Evolutionary conservation across 192 early-diverging fungal genomes (phyloP), one percentile per base, ranked within the genome.

Genomic region (Rhizoclosmatium globosum): DNA sequence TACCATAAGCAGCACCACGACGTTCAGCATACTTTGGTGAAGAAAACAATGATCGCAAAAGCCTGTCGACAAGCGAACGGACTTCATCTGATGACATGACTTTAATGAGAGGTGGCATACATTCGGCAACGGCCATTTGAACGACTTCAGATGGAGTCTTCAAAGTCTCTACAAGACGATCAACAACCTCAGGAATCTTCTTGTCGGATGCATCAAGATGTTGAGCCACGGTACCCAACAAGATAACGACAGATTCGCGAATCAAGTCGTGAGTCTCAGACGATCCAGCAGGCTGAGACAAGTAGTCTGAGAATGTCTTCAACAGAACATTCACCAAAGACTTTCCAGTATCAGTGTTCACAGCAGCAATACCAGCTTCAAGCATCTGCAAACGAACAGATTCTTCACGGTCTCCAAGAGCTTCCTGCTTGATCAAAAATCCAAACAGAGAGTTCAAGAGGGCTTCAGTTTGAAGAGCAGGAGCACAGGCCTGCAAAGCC

Each of bases 131-230:
- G 4, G 97, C 95, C 47, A 92, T 88, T 85, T 99, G 98, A 41
- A 99, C 98, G 17, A 92, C 74, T 84, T 99, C 98, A 0, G 95
- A 94, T 9, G 98, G 98, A 21, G 97, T 99, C 42, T 91, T 86
- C 58, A 99, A 86, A 11, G 98, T 94, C 13, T 93, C 95, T 31
- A 99, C 86, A 44, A 99, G 84, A 74, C 93, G 96, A 44, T 93
- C 90, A 4, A 99, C 93, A 50, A 96, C 94, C 1, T 89, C 90
- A 4, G 89, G 89, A 44, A 99, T 92, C 70, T 92, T 92, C 19
- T 84, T 82, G 76, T 94, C 93, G 11, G 85, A 85, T 9, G 91
- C 42, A 21, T 93, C 92, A 74, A 99, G 82, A 80, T 97, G 94
- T 77, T 94, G 91, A 45, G 98, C 96, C 57, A 95, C 87, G 19